These are phyloP conservation scores for Fraxinus nigra DNA, from an alignment of 305 asterid species.

Conservation along the genomic window DNA sequence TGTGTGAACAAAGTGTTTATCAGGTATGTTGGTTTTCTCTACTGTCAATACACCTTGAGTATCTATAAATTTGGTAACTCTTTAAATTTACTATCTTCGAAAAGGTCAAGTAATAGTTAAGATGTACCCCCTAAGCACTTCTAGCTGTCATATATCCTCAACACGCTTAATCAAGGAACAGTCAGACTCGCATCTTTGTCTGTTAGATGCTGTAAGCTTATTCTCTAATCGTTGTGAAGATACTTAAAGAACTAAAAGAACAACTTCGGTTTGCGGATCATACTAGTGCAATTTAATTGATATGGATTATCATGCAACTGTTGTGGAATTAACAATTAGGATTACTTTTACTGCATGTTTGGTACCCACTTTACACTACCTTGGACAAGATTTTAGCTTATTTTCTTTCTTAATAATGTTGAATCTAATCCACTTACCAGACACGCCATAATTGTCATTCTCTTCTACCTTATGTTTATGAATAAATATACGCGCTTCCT, in stretches of 20 bases:
- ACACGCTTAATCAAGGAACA: background rate
- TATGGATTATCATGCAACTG: background rate
- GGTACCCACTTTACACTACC: background rate
- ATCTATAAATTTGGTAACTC: background rate
- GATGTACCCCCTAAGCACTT: background rate
- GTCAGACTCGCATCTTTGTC: background rate
- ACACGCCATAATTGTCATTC: background rate
- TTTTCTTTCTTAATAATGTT: background rate
- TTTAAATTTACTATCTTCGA: background rate
- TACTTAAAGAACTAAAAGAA: background rate
- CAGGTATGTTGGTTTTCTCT: slow-evolving; percentile 51
- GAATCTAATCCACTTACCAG: background rate
- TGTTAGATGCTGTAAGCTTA: slow-evolving; percentile 5
- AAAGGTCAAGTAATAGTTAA: background rate
- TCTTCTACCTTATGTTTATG: background rate
- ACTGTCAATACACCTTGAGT: background rate
- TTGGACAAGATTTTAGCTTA: background rate
- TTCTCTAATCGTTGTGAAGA: background rate
- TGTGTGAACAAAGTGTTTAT: slow-evolving; percentile 79
- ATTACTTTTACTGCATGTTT: background rate
- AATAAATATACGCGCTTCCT: background rate
- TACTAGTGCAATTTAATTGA: background rate
- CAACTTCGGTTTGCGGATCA: background rate
- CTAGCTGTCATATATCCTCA: background rate
- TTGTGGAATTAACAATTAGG: background rate